phyloP scores from a whole-genome alignment of 208 protist species.

The Trypanosoma boissoni region DNA sequence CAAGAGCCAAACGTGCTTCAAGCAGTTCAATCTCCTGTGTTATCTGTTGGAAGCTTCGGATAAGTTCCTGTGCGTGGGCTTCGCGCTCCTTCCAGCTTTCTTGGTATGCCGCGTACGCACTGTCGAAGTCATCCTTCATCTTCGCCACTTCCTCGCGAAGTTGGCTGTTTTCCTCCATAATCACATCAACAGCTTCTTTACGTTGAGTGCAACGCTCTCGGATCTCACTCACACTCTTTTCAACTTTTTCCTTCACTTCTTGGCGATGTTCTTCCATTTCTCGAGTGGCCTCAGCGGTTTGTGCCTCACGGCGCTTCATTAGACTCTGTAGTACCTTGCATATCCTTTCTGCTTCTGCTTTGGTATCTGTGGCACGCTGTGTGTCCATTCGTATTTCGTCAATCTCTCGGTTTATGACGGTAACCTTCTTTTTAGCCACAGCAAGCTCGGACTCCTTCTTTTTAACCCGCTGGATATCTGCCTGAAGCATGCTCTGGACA shows the following conservation, averaged over 20 bases:
- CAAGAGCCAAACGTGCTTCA: slow-evolving; percentile 42
- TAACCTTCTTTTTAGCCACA: slow-evolving; percentile 40
- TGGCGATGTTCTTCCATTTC: slow-evolving; percentile 61
- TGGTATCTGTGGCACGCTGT: slow-evolving; percentile 22
- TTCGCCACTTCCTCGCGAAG: slow-evolving; percentile 42
- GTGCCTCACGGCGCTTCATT: slow-evolving; percentile 43
- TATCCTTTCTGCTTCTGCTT: slow-evolving; percentile 33
- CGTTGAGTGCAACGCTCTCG: slow-evolving; percentile 39
- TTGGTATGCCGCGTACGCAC: slow-evolving; percentile 42
- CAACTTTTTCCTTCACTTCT: slow-evolving; percentile 36
- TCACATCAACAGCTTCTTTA: slow-evolving; percentile 28
- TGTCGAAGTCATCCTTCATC: slow-evolving; percentile 57
- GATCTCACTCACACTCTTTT: slow-evolving; percentile 44
- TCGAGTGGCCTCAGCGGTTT: slow-evolving; percentile 37
- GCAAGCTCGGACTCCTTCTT: slow-evolving; percentile 68
- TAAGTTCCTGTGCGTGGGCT: slow-evolving; percentile 44
- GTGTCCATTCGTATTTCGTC: slow-evolving; percentile 31
- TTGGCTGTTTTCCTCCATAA: slow-evolving; percentile 48
- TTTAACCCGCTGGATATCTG: slow-evolving; percentile 68
- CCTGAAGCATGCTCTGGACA: slow-evolving; percentile 62
- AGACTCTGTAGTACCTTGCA: slow-evolving; percentile 53
- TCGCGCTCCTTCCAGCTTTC: slow-evolving; percentile 31
- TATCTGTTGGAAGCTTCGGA: slow-evolving; percentile 37
- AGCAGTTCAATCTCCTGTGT: slow-evolving; percentile 48
- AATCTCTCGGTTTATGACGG: slow-evolving; percentile 28